Evolutionary conservation across 192 early-diverging fungal genomes (phyloP), one percentile per base, ranked within the genome.

Genomic region (Podila verticillata): DNA sequence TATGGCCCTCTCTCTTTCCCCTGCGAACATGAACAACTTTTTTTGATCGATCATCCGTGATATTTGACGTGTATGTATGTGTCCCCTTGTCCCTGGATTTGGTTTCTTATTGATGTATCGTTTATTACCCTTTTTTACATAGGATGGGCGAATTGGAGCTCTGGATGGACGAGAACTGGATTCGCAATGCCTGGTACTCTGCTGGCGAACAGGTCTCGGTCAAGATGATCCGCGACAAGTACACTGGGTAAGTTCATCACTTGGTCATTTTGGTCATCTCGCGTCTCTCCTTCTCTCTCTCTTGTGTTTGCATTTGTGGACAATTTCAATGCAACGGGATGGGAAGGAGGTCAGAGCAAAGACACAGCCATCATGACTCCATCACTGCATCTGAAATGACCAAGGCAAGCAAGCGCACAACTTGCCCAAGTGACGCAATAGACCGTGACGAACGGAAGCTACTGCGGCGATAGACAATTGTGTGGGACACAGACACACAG

Each of bases 111-210:
- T 44, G 39, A 44, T 39, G 15, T 39, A 39, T 39, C 39, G 15
- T 39, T 39, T 39, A 39, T 39, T 9, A 39, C n/a, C n/a, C n/a
- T n/a, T n/a, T n/a, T 15, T 15, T 54, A 26, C n/a, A n/a, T 84
- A 90, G 95, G 95, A 96, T 96, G 95, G 96, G 96, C 56, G 96
- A 98, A 71, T 89, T 99, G 24, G 98, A 99, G 72, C 88, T 93
- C 7, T 98, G 98, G 96, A 98, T 98, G 98, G 96, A 97, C 74
- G 96, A 99, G 73, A 93, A 90, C 61, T 96, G 90, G 83, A 91
- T 99, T 63, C 87, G 93, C 19, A 87, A 91, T 72, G 71, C 95
- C 20, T 99, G 97, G 97, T 94, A 90, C 39, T 82, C 78, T 61
- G 72, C 95, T 32, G 96, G 95, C 34, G 95, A 98, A 82, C 82